Base-by-base conservation (phyloP, 805 yeast genomes). In the Scheffersomyces lignosus region DNA sequence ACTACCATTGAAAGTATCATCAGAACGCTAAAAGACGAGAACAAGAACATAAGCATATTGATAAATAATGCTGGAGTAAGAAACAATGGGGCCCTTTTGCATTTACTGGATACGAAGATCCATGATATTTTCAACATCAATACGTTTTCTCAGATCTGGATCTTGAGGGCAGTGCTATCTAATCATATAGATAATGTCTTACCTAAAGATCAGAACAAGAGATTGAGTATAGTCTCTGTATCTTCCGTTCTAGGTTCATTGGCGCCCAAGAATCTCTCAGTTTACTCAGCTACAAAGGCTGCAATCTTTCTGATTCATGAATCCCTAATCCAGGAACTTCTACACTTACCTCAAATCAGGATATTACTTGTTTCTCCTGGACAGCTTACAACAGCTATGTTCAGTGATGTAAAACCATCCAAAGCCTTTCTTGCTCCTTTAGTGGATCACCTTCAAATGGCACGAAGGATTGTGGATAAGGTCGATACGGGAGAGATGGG, bases 1-100 rank as follows among this genome's bases (percentile, higher is more conserved):
- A n/a, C 14, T 15, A 45, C 45, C 3, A 17, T 64, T 2, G 40
- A 37, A 13, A 30, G 25, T 4, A 40, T 52, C 9, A n/a, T 38
- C 6, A 18, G 18, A 3, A 27, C 23, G n/a, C 33, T 52, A 15
- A 28, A 38, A 13, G 16, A 14, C 9, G n/a, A 15, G 4, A 33
- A 27, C 7, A 20, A 14, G 4, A 36, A 29, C 27, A 25, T 72
- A 1, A 60, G 71, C 16, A 49, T 71, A 1, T 39, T 73, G 24
- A 51, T 77, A 6, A 66, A 71, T 38, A 77, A 77, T 46, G 81
- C 80, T 2, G 83, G 80, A 3, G 45, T 68, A 1, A 58, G 80
- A 27, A 71, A 69, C 33, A 41, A 45, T 29, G 52, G 56, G 3
- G 41, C 60, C 6, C 38, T 73, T 3, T 33, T 66, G 16, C 48